Percentiles rank a stretch among this genome's conserved stretches.
These are phyloP conservation scores for Gracilaria gracilis DNA, from an alignment of 23 red algal species.

Conservation along the genomic window DNA sequence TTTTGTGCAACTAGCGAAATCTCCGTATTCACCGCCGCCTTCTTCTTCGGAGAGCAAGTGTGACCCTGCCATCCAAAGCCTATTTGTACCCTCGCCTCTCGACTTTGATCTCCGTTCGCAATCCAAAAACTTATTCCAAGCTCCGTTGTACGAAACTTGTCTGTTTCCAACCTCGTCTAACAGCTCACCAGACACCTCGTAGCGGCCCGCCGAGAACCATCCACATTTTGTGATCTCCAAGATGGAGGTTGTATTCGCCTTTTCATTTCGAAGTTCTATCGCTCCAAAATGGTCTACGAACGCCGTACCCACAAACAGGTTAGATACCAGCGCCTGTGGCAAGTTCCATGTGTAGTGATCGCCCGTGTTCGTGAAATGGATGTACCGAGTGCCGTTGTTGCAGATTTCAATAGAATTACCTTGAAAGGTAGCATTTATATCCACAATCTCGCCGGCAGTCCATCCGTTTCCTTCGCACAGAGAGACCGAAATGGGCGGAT, in stretches of 20 bases:
- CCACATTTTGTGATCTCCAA: slow-evolving; percentile 79
- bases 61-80: slow-evolving; percentile 73
- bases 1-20: slow-evolving; percentile 53
- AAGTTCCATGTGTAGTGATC: slow-evolving; percentile 91
- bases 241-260: slow-evolving; percentile 46
- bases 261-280: slow-evolving; percentile 64
- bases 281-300: slow-evolving; percentile 88
- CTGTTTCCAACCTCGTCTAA: slow-evolving; percentile 39
- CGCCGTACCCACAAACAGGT: slow-evolving; percentile 86
- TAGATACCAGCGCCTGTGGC: slow-evolving; percentile 70
- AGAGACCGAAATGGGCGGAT: slow-evolving; percentile 85
- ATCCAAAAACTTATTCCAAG: slow-evolving; percentile 85
- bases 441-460: slow-evolving; percentile 78
- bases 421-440: slow-evolving; percentile 79
- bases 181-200: slow-evolving; percentile 71
- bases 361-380: slow-evolving; percentile 66
- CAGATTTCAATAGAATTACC: slow-evolving; percentile 88
- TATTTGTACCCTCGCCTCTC: slow-evolving; percentile 74
- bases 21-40: slow-evolving; percentile 59
- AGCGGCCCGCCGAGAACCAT: slow-evolving; percentile 81
- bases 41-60: slow-evolving; percentile 61
- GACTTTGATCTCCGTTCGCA: slow-evolving; percentile 65
- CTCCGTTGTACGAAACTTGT: slow-evolving; percentile 61
- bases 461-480: slow-evolving; percentile 72
- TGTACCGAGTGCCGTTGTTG: slow-evolving; percentile 72